Evolutionary conservation across 768 basidiomycete genomes (phyloP), one percentile per base, ranked within the genome.

Genomic region (Chalciporus pseudorubinellus): DNA sequence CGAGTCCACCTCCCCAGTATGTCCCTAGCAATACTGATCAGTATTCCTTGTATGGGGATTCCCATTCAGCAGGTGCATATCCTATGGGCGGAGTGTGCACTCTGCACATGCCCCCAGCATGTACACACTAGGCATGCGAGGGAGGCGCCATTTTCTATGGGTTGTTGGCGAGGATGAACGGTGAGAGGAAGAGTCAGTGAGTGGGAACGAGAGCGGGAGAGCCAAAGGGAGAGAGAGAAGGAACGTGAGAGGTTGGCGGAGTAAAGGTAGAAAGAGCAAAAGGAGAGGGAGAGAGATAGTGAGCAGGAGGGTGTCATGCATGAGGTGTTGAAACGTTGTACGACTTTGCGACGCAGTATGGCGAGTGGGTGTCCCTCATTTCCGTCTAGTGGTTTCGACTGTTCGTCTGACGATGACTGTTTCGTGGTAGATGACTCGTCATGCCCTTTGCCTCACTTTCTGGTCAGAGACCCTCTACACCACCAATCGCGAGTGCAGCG

Each of bases 391-490:
- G 2, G n/a, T 36, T 16, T 1, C n/a, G 12, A 26, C 26, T 9
- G 26, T 3, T 9, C 26, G n/a, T 2, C 24, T 33, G 34, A 56
- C 22, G 44, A 53, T 55, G 41, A 60, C 21, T 45, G 44, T n/a
- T n/a, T 26, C 10, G 13, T 31, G 29, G 29, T 31, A n/a, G n/a
- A n/a, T n/a, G n/a, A n/a, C n/a, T n/a, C n/a, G n/a, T n/a, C 22
- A 87, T 87, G 59, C 85, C 90, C 0, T 93, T 94, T 58, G 85
- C 89, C 0, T 85, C 86, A 2, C 76, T 94, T n/a, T 92, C 90
- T 59, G 87, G 83, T 6, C 63, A 70, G 33, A 59, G 69, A 43
- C 52, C 73, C 6, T 57, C 67, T 36, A 69, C 62, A 22, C 55
- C 65, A 18, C 71, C 61, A 51, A 61, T 60, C 50, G 61, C 60